These are phyloP conservation scores for Neurospora sp. DNA, from an alignment of 495 filamentous ascomycete genomes.

Conservation along the genomic window DNA sequence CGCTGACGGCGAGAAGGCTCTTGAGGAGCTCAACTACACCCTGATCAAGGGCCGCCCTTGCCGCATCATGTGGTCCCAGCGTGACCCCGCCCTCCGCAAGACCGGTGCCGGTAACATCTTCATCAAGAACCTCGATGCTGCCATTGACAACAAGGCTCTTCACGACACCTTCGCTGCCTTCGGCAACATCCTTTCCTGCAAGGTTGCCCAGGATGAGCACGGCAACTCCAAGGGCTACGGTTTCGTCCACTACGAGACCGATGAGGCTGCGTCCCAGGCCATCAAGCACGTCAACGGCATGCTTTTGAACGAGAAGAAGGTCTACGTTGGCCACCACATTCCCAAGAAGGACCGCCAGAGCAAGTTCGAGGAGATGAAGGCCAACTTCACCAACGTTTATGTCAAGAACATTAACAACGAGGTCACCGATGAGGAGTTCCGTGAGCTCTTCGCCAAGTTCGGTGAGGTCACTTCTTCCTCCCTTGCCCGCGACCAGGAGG, in stretches of 20 bases:
- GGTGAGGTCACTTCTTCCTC: constrained; percentile 95
- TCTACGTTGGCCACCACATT: constrained; percentile 98
- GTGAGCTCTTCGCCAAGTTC: constrained; percentile 78
- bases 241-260: constrained; percentile 99
- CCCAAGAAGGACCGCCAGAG: constrained; percentile 99
- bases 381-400: constrained; percentile 99
- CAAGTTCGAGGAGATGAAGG: constrained; percentile 99
- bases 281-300: constrained; percentile 99
- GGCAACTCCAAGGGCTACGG: constrained; percentile 97
- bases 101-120: constrained; percentile 99
- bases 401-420: constrained; percentile 95
- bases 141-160: constrained; percentile 99
- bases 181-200: constrained; percentile 98
- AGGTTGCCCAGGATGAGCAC: constrained; percentile 95
- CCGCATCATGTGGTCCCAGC: constrained; percentile 99
- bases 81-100: constrained; percentile 97
- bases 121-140: constrained; percentile 98
- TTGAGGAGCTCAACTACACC: constrained; percentile 99
- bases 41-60: constrained; percentile 97
- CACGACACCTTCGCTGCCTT: constrained; percentile 99
- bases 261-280: constrained; percentile 88
- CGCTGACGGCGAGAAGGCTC: constrained; percentile 88
- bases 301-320: constrained; percentile 99
- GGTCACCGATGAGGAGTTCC: constrained; percentile 88
- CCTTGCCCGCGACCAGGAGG: constrained; percentile 77